Evolutionary conservation across 257 asterid species (phyloP), one percentile per base, ranked within the genome.

Genomic region (Lavandula angustifolia): DNA sequence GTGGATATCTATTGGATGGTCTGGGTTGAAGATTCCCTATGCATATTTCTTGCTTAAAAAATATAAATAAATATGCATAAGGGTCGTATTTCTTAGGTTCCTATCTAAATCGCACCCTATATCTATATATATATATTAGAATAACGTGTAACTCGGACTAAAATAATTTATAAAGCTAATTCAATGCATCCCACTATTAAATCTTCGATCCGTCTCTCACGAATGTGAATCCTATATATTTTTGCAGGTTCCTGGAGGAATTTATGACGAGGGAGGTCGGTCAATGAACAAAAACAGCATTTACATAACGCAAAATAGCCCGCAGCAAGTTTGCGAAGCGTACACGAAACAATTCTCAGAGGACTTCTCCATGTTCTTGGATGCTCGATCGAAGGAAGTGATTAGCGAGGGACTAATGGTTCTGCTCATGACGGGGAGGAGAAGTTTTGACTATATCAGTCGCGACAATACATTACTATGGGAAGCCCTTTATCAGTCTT

Each of bases 381-480:
- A 59, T 42, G 76, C 79, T 48, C 60, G 94, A 35, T 75, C 94
- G 0, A 44, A 37, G 41, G 94, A 85, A 66, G 67, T 83, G 1
- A 68, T 79, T 2, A 32, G 37, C 4, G 84, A 85, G 46, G 94
- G 90, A 35, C 68, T 68, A 18, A 77, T 85, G 87, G 81, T 72
- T 31, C 50, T 83, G 17, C 68, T 81, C 18, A 54, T 83, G 42
- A 13, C 77, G 44, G 94, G 83, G 29, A 77, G 94, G 47, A 49
- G 59, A n/a, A 49, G 75, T 14, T 70, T 78, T 7, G 41, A 55
- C 62, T 72, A 78, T 60, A 44, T 12, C n/a, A 75, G 68, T 37
- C 67, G 79, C 38, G 84, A 82, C 56, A 78, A 73, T 62, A 67
- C 87, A 1, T 72, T 85, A 52, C 60, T 74, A 1, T 85, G 87